phyloP scores from a whole-genome alignment of 169 alveolate species.

The Plasmodium adleri region DNA sequence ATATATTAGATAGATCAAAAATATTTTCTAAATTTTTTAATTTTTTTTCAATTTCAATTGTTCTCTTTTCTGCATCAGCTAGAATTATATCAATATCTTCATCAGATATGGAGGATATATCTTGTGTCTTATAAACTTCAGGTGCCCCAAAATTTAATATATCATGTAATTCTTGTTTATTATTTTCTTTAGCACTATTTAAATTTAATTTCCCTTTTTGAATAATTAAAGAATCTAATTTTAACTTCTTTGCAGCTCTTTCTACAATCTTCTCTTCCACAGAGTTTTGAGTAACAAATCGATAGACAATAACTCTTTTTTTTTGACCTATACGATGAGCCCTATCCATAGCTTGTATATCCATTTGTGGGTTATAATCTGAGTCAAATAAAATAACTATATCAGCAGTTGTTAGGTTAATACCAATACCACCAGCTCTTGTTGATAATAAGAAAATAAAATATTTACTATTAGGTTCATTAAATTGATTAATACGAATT shows the following conservation, averaged over 20 bases:
- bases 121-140: constrained; percentile 90
- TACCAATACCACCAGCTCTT: constrained; percentile 98
- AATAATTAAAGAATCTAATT: constrained; percentile 96
- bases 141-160: constrained; percentile 95
- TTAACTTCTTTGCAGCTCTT: constrained; percentile 95
- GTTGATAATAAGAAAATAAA: constrained; percentile 95
- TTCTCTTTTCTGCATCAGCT: constrained; percentile 91
- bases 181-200: constrained; percentile 84
- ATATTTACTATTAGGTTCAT: constrained; percentile 91
- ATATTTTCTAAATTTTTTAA: constrained; percentile 83
- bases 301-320: constrained; percentile 95
- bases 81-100: constrained; percentile 92
- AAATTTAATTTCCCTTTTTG: constrained; percentile 95
- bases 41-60: constrained; percentile 90
- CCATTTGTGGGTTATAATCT: constrained; percentile 99
- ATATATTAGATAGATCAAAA: constrained; percentile 81
- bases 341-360: constrained; percentile 97
- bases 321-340: constrained; percentile 99
- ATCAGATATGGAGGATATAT: constrained; percentile 87
- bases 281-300: constrained; percentile 96
- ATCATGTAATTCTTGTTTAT: constrained; percentile 91
- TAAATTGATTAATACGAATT: constrained; percentile 91
- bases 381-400: constrained; percentile 97
- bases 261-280: constrained; percentile 98
- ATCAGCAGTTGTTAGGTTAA: constrained; percentile 97